Percentiles rank a stretch among this genome's conserved stretches.
These are phyloP conservation scores for Salix viminalis DNA, from an alignment of 345 rosid genomes.

Conservation along the genomic window DNA sequence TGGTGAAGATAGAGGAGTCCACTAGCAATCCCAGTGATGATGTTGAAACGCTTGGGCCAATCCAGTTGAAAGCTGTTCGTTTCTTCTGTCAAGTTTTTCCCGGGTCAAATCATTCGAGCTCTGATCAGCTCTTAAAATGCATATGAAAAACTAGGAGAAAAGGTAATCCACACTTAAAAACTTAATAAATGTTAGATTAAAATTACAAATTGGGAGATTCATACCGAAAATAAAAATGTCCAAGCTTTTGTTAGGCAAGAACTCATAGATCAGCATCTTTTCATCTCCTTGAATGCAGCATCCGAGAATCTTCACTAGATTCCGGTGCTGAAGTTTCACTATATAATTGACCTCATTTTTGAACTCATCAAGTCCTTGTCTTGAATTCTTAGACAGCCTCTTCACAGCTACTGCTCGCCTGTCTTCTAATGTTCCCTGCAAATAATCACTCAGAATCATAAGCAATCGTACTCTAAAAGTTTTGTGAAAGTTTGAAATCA, in stretches of 20 bases:
- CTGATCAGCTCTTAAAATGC: too few species aligned
- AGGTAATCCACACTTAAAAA: too few species aligned
- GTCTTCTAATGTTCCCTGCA: neutral
- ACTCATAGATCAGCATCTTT: neutral
- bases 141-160: too few species aligned
- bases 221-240: neutral
- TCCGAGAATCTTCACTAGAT: constrained; percentile 1
- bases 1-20: neutral
- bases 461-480: too few species aligned
- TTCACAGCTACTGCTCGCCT: constrained; percentile 3
- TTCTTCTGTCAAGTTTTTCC: neutral
- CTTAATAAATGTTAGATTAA: too few species aligned
- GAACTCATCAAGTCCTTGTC: neutral
- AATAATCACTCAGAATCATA: too few species aligned
- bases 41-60: neutral
- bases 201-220: neutral
- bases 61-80: neutral
- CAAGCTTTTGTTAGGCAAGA: neutral
- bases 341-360: neutral
- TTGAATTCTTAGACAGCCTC: neutral
- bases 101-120: neutral
- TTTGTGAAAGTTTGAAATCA: neutral
- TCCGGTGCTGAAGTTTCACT: constrained; percentile 2
- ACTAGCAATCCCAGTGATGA: neutral
- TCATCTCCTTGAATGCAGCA: neutral